These are phyloP conservation scores for Erucastrum elatum DNA, from an alignment of 345 rosid genomes.

Conservation along the genomic window DNA sequence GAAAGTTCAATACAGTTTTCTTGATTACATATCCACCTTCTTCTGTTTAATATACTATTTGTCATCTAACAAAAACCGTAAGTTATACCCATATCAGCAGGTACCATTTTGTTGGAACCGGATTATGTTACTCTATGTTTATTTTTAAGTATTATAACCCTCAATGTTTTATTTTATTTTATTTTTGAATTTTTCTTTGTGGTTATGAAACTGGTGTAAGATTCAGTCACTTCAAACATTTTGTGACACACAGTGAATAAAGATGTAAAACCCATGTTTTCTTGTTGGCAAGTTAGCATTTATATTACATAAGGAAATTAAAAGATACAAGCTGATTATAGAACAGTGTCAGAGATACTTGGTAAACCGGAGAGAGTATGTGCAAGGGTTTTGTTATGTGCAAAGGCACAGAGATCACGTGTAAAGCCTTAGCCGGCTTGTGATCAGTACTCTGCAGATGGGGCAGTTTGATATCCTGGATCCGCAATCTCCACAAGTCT, in stretches of 20 bases:
- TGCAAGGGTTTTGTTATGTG: slow-evolving; percentile 11
- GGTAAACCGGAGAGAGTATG: slow-evolving; percentile 5
- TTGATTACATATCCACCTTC: no score
- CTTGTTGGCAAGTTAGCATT: slow-evolving; percentile 21
- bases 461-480: slow-evolving; percentile 56
- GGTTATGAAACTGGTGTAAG: slow-evolving; percentile 20
- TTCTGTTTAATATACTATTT: no score
- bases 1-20: no score
- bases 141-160: no score
- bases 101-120: no score
- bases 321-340: slow-evolving; percentile 3
- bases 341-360: slow-evolving; percentile 4
- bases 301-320: background rate
- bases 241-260: slow-evolving; percentile 23
- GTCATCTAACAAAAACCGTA: no score
- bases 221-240: slow-evolving; percentile 16
- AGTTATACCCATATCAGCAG: no score
- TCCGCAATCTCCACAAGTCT: slow-evolving; percentile 71
- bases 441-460: slow-evolving; percentile 60
- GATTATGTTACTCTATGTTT: no score
- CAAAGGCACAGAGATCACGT: slow-evolving; percentile 28
- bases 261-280: slow-evolving; percentile 25
- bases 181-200: background rate
- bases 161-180: background rate
- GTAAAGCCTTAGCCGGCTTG: slow-evolving; percentile 54